Evolutionary conservation across 441 rosid species (phyloP).

Genomic region (Eutrema salsugineum): DNA sequence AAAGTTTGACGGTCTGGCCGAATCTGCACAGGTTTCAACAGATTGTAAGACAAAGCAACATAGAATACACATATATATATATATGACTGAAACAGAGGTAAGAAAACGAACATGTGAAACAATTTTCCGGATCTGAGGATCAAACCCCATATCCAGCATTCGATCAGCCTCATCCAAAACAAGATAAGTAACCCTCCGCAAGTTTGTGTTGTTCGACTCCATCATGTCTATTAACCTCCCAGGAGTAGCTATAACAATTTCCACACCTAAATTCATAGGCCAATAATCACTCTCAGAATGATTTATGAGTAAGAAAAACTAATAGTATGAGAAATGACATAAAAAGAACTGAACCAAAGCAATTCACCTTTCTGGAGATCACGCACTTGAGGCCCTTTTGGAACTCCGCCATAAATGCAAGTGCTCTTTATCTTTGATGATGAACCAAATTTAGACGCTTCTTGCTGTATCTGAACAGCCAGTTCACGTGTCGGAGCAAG

Average conservation of each 20-base stretch:
- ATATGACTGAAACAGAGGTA: neutral
- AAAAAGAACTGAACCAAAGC: constrained; percentile 26
- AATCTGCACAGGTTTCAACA: constrained; percentile 47
- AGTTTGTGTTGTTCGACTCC: constrained; percentile 88
- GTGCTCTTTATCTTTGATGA: constrained; percentile 89
- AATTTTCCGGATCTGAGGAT: constrained; percentile 90
- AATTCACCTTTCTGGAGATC: constrained; percentile 95
- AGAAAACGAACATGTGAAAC: constrained; percentile 64
- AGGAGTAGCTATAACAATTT: constrained; percentile 95
- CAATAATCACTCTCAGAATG: constrained; percentile 1
- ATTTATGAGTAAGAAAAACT: neutral
- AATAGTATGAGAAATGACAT: neutral
- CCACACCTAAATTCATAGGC: constrained; percentile 56
- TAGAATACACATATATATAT: neutral
- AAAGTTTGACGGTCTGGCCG: constrained; percentile 95
- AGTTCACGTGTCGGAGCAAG: constrained; percentile 98
- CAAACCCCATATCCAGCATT: constrained; percentile 98
- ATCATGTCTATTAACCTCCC: constrained; percentile 97
- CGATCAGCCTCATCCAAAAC: constrained; percentile 97
- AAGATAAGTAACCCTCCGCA: constrained; percentile 91
- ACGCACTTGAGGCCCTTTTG: constrained; percentile 99
- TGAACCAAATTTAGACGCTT: constrained; percentile 89
- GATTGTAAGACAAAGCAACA: neutral
- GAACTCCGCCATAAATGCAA: constrained; percentile 96
- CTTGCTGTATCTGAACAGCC: constrained; percentile 98